These are phyloP conservation scores for Firmiana major DNA, from an alignment of 345 rosid genomes.

Conservation along the genomic window DNA sequence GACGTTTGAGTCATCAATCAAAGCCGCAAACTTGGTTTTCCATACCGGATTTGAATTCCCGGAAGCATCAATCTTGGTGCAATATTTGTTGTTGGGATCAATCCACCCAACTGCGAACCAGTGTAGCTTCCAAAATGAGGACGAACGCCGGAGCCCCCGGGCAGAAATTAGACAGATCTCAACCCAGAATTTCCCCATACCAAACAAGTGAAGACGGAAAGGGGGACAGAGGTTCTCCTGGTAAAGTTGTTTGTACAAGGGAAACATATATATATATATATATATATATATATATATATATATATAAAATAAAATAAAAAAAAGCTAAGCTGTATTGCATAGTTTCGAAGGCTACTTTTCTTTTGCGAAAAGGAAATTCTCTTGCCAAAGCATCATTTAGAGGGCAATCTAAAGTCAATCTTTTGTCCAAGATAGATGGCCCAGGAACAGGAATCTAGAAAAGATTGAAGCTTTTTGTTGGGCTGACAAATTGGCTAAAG, in stretches of 20 bases:
- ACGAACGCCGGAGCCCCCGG: slow-evolving; percentile 60
- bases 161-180: slow-evolving; percentile 79
- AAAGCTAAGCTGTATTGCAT: slow-evolving; percentile 3
- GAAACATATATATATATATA: too few relatives aligned
- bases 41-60: slow-evolving; percentile 69
- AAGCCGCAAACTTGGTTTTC: slow-evolving; percentile 72
- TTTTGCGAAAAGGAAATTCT: slow-evolving; percentile 1
- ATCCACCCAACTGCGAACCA: slow-evolving; percentile 96
- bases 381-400: slow-evolving; percentile 7
- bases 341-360: slow-evolving; percentile 27
- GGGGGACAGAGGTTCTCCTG: background rate
- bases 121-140: slow-evolving; percentile 78
- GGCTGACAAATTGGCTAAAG: background rate
- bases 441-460: slow-evolving; percentile 29
- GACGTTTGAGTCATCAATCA: slow-evolving; percentile 45
- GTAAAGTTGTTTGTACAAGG: too few relatives aligned
- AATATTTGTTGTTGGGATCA: slow-evolving; percentile 77
- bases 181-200: slow-evolving; percentile 66
- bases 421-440: slow-evolving; percentile 22
- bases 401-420: slow-evolving; percentile 12
- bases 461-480: background rate
- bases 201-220: slow-evolving; percentile 4
- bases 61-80: slow-evolving; percentile 69
- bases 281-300: too few relatives aligned
- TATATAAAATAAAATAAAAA: too few relatives aligned